These are phyloP conservation scores for Knoxia roxburghii DNA, from an alignment of 257 asterid genomes.

Conservation along the genomic window DNA sequence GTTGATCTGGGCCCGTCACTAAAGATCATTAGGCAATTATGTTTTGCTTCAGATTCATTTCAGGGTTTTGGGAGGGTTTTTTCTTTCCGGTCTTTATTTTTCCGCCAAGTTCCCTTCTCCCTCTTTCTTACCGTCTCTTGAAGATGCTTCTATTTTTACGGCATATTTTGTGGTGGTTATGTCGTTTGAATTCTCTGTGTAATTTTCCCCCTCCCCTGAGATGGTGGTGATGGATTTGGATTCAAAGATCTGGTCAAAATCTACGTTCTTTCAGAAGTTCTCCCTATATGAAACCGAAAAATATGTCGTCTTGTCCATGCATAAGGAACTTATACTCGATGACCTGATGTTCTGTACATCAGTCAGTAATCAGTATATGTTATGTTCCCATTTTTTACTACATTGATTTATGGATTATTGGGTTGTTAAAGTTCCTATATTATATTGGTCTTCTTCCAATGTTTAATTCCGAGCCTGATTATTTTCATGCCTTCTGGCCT, in stretches of 20 bases:
- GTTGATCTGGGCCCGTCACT: conserved; percentile 13
- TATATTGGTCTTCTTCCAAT: neutral
- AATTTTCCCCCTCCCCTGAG: neutral
- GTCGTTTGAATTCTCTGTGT: neutral
- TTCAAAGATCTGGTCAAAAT: conserved; percentile 9
- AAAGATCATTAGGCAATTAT: conserved; percentile 6
- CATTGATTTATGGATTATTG: neutral
- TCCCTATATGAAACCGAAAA: neutral
- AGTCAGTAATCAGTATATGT: neutral
- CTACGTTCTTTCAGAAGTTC: neutral
- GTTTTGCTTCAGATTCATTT: conserved; percentile 5
- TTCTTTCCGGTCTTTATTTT: neutral
- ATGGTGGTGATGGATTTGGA: conserved; percentile 2
- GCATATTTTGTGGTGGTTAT: neutral
- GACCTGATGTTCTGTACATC: neutral
- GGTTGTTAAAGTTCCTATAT: neutral
- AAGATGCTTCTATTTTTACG: neutral
- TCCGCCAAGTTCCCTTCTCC: neutral
- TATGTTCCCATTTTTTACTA: neutral
- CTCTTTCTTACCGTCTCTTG: neutral
- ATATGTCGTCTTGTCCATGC: neutral
- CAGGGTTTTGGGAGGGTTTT: conserved; percentile 26
- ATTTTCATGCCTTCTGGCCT: neutral
- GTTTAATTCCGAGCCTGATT: neutral
- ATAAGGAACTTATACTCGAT: neutral